phyloP scores from a whole-genome alignment of 345 rosid genomes.

The Syzygium oleosum region DNA sequence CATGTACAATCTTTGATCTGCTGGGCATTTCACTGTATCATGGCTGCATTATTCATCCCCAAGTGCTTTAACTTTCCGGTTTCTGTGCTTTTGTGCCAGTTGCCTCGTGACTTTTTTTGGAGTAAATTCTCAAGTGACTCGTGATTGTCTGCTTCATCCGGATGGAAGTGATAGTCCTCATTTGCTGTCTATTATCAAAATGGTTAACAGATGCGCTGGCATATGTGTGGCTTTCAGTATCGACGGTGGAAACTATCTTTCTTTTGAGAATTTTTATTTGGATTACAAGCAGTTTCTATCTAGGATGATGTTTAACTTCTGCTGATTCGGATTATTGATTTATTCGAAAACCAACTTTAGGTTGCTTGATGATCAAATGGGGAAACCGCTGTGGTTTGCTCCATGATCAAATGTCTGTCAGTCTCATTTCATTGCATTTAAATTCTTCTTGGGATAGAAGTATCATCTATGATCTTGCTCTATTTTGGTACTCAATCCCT shows the following conservation, averaged over 20 bases:
- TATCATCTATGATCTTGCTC: neutral
- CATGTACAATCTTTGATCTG: constrained; percentile 86
- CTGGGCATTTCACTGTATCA: constrained; percentile 87
- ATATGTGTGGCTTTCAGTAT: neutral
- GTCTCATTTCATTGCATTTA: neutral
- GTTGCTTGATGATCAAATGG: neutral
- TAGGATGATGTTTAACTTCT: neutral
- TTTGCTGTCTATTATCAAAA: no score
- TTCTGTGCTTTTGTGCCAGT: neutral
- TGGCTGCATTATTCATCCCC: constrained; percentile 95
- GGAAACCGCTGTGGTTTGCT: neutral
- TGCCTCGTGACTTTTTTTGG: neutral
- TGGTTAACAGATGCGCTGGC: no score
- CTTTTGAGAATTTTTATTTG: neutral
- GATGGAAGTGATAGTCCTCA: no score
- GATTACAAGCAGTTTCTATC: neutral
- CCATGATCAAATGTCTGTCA: neutral
- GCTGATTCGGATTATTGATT: neutral
- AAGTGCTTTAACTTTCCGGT: constrained; percentile 33
- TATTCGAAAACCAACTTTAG: no score
- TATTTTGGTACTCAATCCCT: neutral
- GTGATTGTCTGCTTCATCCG: neutral
- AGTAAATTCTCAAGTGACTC: neutral
- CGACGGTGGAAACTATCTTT: neutral
- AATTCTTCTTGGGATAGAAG: neutral